Conservation (phyloP, 345 rosid genomes). For the Chamaenerion angustifolium region DNA sequence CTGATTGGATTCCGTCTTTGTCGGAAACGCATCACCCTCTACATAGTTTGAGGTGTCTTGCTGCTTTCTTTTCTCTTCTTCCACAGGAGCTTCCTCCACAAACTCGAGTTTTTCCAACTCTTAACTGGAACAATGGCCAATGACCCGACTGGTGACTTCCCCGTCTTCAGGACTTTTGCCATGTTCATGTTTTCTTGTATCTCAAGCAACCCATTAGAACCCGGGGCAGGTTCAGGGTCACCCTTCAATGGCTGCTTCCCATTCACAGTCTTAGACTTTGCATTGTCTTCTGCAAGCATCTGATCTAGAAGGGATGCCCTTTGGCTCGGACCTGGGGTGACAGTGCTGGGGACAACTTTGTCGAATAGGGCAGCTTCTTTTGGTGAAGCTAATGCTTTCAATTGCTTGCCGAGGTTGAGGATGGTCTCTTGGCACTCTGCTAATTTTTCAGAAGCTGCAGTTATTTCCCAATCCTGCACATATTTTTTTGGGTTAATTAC, state of each 20-base stretch:
- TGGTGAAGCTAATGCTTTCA: conserved; percentile 61
- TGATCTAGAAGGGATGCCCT: conserved; percentile 70
- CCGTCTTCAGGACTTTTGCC: no score
- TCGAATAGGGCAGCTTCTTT: conserved; percentile 45
- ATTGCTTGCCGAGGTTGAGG: conserved; percentile 74
- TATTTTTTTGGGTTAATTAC: no score
- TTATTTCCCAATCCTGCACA: conserved; percentile 64
- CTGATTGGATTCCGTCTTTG: no score
- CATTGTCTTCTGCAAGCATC: conserved; percentile 73
- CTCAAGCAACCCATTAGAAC: no score
- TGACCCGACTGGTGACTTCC: conserved; percentile 11
- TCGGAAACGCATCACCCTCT: no score
- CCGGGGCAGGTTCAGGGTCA: no score
- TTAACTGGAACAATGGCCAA: conserved; percentile 47
- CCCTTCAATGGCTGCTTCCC: conserved; percentile 3
- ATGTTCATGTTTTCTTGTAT: no score
- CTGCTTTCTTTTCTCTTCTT: conserved; percentile 35
- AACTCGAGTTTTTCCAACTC: conserved; percentile 28
- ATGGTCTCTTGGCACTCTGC: conserved; percentile 94
- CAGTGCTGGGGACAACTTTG: conserved; percentile 25
- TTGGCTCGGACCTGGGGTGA: conserved; percentile 19
- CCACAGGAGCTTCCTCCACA: conserved; percentile 65
- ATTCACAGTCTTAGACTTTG: conserved; percentile 7
- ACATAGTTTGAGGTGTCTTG: conserved; percentile 15
- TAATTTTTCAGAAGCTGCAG: conserved; percentile 85